phyloP scores from a whole-genome alignment of 352 stramenopile species.

The Phytophthora europaea region DNA sequence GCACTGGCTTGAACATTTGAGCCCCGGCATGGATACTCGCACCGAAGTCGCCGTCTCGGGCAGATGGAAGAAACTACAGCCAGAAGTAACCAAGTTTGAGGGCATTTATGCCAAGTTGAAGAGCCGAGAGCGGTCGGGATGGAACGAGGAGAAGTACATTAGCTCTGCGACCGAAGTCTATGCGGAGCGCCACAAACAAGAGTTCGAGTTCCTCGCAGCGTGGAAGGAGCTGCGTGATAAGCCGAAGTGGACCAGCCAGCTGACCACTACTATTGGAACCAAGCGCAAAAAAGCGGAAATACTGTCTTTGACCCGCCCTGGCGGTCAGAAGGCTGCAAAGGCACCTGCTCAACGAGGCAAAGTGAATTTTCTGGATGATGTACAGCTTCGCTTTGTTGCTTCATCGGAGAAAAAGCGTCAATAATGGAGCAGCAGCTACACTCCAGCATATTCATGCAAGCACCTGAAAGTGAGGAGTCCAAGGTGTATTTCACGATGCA shows the following conservation, averaged over 20 bases:
- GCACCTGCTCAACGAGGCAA: not conserved
- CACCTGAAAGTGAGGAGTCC: too few relatives aligned
- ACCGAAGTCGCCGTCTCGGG: not conserved
- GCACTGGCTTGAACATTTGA: not conserved
- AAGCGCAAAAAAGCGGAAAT: slow-evolving; percentile 22
- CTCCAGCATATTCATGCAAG: too few relatives aligned
- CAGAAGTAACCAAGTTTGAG: slow-evolving; percentile 13
- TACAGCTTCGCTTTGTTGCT: not conserved
- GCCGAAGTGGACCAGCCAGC: slow-evolving; percentile 3
- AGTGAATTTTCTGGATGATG: not conserved
- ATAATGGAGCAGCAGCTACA: too few relatives aligned
- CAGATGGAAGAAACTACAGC: slow-evolving; percentile 18
- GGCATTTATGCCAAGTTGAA: slow-evolving; percentile 9
- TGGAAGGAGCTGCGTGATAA: slow-evolving; percentile 4
- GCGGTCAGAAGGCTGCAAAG: not conserved
- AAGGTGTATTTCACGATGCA: too few relatives aligned
- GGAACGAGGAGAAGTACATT: slow-evolving; percentile 4
- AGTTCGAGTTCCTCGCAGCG: slow-evolving; percentile 2
- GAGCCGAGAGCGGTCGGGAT: slow-evolving; percentile 1
- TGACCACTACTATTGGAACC: slow-evolving; percentile 29
- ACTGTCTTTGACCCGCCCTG: not conserved
- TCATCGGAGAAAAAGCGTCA: not conserved
- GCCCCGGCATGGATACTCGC: not conserved
- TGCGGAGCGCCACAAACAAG: slow-evolving; percentile 7
- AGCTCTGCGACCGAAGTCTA: not conserved